Evolutionary conservation across 1,139 yeast genomes (phyloP).

Genomic region (Suhomyces choctaworum): DNA sequence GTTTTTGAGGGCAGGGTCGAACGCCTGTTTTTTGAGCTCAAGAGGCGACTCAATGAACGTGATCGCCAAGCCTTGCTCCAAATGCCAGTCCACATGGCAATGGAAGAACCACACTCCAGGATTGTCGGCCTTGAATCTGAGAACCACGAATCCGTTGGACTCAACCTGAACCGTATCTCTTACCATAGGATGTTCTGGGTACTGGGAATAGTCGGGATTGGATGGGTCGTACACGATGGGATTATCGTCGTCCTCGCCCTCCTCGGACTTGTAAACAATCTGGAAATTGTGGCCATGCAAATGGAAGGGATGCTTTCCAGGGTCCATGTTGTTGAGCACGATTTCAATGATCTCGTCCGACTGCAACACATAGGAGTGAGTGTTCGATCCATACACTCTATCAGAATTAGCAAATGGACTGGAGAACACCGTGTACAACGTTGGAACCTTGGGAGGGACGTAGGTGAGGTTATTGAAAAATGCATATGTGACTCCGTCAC

Average conservation of each 20-base stretch:
- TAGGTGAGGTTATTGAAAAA: constrained; percentile 70
- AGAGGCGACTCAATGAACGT: constrained; percentile 74
- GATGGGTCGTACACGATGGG: constrained; percentile 56
- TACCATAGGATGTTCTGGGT: constrained; percentile 61
- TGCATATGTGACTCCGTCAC: constrained; percentile 74
- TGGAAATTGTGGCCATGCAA: constrained; percentile 86
- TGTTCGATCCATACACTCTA: constrained; percentile 65
- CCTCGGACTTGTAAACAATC: constrained; percentile 60
- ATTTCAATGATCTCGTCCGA: constrained; percentile 67
- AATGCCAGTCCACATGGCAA: constrained; percentile 94
- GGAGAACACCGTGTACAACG: constrained; percentile 58
- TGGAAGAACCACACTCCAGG: constrained; percentile 96
- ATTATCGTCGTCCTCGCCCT: constrained; percentile 48
- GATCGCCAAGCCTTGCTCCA: constrained; percentile 81
- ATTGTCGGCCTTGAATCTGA: constrained; percentile 73
- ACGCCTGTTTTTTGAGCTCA: constrained; percentile 42
- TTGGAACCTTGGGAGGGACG: constrained; percentile 65
- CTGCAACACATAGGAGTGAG: constrained; percentile 61
- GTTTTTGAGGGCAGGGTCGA: constrained; percentile 34
- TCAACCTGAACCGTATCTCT: constrained; percentile 69
- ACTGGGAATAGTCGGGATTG: constrained; percentile 47
- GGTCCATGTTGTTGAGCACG: constrained; percentile 71
- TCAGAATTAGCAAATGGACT: constrained; percentile 46
- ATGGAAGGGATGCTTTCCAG: constrained; percentile 93
- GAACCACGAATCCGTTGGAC: constrained; percentile 64